Conservation (phyloP, 2,329 filamentous ascomycete genomes). For the Fusarium xyrophilum region DNA sequence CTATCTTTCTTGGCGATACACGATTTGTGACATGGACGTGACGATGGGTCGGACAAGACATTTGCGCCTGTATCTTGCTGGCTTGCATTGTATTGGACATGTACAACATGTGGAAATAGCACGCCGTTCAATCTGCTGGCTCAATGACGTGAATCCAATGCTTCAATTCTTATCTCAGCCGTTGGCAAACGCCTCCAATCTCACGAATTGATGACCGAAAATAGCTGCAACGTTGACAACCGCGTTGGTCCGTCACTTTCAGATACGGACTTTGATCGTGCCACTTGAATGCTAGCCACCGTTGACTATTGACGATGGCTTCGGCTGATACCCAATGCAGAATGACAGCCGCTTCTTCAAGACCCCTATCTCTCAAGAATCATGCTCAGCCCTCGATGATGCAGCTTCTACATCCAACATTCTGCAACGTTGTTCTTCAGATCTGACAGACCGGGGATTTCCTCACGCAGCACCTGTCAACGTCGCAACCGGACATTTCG, state of each 20-base stretch:
- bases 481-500: background rate
- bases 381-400: background rate
- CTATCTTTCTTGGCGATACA: conserved; percentile 1
- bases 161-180: background rate
- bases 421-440: background rate
- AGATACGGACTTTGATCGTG: background rate
- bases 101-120: background rate
- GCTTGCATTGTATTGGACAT: background rate
- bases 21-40: background rate
- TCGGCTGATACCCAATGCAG: background rate
- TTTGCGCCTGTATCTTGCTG: background rate
- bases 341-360: background rate
- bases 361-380: background rate
- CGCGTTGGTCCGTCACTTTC: background rate
- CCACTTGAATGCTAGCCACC: background rate
- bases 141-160: background rate
- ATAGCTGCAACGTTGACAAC: background rate
- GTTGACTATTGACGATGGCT: background rate
- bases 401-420: background rate
- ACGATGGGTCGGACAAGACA: background rate
- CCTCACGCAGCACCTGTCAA: background rate
- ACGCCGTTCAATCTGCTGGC: background rate
- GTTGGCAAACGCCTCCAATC: background rate
- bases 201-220: background rate
- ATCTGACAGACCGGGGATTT: background rate